Evolutionary conservation across 2,329 filamentous ascomycete species (phyloP).

Genomic region (Cladosporium sp.): DNA sequence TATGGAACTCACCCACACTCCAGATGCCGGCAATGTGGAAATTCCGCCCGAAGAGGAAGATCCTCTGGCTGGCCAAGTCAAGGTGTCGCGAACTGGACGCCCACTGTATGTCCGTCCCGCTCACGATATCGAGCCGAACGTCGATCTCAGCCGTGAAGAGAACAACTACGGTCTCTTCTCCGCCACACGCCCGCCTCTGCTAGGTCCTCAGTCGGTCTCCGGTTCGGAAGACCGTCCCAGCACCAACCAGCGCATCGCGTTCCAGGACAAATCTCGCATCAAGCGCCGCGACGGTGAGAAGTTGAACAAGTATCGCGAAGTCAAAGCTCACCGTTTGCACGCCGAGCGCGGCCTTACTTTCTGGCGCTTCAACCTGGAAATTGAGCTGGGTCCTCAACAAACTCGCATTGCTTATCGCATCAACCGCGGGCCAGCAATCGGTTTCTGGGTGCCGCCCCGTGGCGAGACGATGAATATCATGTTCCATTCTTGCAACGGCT

Average conservation of each 20-base stretch:
- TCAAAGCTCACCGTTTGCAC: conserved; percentile 77
- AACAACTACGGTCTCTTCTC: conserved; percentile 82
- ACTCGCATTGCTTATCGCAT: conserved; percentile 92
- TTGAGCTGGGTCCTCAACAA: conserved; percentile 75
- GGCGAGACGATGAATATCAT: conserved; percentile 95
- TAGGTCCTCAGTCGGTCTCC: conserved; percentile 23
- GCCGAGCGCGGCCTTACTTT: conserved; percentile 85
- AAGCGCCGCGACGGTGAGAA: conserved; percentile 70
- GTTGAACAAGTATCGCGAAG: conserved; percentile 74
- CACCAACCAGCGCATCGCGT: conserved; percentile 31
- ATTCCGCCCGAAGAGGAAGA: conserved; percentile 82
- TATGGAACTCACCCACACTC: conserved; percentile 74
- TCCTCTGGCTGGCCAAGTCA: conserved; percentile 81
- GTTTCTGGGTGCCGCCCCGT: conserved; percentile 89
- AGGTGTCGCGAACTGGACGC: conserved; percentile 77
- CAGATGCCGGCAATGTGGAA: conserved; percentile 62
- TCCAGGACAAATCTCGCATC: conserved; percentile 44
- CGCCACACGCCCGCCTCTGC: conserved; percentile 30
- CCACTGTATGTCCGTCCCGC: conserved; percentile 85
- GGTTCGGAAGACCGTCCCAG: conserved; percentile 10
- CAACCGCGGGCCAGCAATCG: conserved; percentile 81
- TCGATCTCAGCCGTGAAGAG: conserved; percentile 75
- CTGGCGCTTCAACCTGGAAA: conserved; percentile 94
- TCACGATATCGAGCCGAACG: conserved; percentile 74
- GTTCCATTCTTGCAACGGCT: conserved; percentile 98